Evolutionary conservation across 2,329 filamentous ascomycete species (phyloP).

Genomic region (Apiospora saccharicola): DNA sequence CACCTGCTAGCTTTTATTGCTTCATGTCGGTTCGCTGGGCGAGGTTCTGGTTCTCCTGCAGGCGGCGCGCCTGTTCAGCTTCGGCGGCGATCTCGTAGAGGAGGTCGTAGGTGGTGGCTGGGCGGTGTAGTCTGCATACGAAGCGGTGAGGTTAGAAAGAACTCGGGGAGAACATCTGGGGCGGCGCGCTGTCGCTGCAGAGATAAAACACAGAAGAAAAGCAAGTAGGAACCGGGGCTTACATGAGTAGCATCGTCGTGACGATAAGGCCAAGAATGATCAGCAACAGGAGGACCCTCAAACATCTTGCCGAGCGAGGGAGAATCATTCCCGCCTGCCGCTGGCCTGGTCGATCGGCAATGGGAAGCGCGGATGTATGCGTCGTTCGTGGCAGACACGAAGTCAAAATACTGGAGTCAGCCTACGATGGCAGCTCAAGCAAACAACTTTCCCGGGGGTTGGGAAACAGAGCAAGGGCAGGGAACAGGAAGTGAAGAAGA

Average conservation of each 20-base stretch:
- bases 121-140: conserved; percentile 16
- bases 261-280: neutral
- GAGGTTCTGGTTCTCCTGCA: neutral
- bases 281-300: conserved; percentile 17
- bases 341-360: neutral
- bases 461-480: neutral
- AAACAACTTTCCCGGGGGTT: neutral
- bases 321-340: conserved; percentile 13
- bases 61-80: neutral
- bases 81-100: conserved; percentile 23
- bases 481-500: neutral
- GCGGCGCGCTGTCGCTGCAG: neutral
- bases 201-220: neutral
- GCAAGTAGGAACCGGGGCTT: neutral
- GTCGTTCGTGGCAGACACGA: neutral
- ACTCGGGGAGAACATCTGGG: neutral
- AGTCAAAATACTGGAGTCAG: conserved; percentile 17
- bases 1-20: neutral
- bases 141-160: neutral
- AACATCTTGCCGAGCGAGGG: conserved; percentile 11
- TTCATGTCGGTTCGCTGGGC: neutral
- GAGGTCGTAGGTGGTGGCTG: conserved; percentile 21
- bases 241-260: conserved; percentile 23
- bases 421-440: neutral
- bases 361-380: neutral